Conservation (phyloP, 192 early-diverging fungal genomes). For the Gorgonomyces haynaldii region DNA sequence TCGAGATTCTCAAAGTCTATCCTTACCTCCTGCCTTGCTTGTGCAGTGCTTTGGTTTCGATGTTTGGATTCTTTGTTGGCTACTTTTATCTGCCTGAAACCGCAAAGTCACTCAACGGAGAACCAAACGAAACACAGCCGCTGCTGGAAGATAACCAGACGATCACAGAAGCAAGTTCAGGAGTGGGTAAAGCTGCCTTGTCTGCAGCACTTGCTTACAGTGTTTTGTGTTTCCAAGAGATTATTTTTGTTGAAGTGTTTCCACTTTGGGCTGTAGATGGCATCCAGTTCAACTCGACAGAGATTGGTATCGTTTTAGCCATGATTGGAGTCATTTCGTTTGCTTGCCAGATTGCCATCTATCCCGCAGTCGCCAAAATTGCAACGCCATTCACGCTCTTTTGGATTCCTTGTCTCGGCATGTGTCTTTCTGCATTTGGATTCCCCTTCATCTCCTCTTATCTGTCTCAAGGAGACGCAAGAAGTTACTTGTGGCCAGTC, state of each 20-base stretch:
- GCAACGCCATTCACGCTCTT: not conserved
- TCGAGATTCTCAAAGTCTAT: conserved; percentile 54
- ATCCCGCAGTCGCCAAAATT: conserved; percentile 24
- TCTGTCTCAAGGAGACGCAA: not conserved
- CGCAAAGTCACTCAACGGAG: not conserved
- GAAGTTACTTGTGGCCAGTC: not conserved
- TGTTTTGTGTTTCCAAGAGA: conserved; percentile 22
- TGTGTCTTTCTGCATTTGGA: not conserved
- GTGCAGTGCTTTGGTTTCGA: conserved; percentile 45
- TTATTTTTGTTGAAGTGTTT: conserved; percentile 34
- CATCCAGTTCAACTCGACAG: conserved; percentile 11
- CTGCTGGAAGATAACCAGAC: not conserved
- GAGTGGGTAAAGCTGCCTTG: conserved; percentile 6
- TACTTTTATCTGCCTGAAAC: conserved; percentile 32
- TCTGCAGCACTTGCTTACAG: conserved; percentile 18
- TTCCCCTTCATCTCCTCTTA: not conserved
- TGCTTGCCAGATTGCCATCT: conserved; percentile 12
- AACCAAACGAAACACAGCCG: not conserved
- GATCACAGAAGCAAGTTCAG: not conserved
- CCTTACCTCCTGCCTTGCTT: conserved; percentile 83
- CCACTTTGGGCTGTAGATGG: conserved; percentile 28
- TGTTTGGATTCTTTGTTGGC: conserved; percentile 55
- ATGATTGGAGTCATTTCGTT: conserved; percentile 10
- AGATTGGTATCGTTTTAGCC: conserved; percentile 11
- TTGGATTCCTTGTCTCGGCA: not conserved